Percentiles rank a stretch among this genome's conserved stretches.
phyloP scores from a whole-genome alignment of 2,329 filamentous ascomycete species.

The Calonectria montana region DNA sequence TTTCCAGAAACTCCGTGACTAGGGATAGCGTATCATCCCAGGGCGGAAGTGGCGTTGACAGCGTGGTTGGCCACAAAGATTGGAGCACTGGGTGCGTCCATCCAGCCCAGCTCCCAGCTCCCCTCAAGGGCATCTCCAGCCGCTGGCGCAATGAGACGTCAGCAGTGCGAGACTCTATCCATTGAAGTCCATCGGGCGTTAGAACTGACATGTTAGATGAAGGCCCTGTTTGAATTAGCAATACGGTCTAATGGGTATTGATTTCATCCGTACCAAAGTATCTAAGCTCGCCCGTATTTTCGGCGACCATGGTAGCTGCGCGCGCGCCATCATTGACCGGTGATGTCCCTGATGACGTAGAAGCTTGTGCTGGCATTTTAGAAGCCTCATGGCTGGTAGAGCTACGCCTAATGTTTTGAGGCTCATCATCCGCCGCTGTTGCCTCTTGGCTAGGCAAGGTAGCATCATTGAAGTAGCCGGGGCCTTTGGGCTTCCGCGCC shows the following conservation, averaged over 20 bases:
- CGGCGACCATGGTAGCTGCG: constrained; percentile 12
- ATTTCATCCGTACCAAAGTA: constrained; percentile 4
- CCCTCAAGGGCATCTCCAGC: constrained; percentile 12
- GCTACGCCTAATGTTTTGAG: not conserved
- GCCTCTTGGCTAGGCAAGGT: not conserved
- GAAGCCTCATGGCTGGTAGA: not conserved
- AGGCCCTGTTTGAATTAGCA: not conserved
- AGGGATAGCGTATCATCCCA: constrained; percentile 7
- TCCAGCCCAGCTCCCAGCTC: constrained; percentile 11
- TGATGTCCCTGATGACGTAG: not conserved
- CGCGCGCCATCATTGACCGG: not conserved
- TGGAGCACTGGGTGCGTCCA: constrained; percentile 18
- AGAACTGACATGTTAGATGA: constrained; percentile 14
- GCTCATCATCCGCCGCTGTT: not conserved
- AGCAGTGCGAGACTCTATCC: constrained; percentile 14
- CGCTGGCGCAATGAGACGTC: constrained; percentile 11
- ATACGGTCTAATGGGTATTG: not conserved
- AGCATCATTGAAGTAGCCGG: not conserved
- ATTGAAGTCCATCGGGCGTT: constrained; percentile 6
- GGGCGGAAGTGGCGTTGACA: constrained; percentile 17
- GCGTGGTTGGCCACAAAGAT: constrained; percentile 10
- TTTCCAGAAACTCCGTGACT: constrained; percentile 6
- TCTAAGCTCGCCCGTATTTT: constrained; percentile 15
- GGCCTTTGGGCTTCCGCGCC: not conserved
- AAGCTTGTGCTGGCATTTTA: not conserved